Evolutionary conservation across 2,329 filamentous ascomycete species (phyloP).

Genomic region (Aureobasidium sp.): DNA sequence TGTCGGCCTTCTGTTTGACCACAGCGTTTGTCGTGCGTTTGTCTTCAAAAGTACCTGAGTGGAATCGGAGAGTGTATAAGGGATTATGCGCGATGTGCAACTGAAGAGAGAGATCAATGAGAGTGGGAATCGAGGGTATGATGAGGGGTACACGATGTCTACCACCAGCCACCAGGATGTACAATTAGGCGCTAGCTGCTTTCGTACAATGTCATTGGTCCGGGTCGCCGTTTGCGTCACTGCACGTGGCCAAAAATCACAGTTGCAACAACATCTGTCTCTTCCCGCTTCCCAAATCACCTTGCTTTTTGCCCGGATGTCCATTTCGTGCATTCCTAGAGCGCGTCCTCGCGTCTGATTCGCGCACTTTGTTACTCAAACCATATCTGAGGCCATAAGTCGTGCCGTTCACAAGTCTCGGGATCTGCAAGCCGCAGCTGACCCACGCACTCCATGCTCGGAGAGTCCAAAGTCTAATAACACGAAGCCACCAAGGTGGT

Average conservation of each 20-base stretch:
- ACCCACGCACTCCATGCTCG: background rate
- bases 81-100: conserved; percentile 6
- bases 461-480: background rate
- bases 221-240: background rate
- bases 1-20: background rate
- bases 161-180: background rate
- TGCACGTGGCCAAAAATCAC: background rate
- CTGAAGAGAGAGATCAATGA: background rate
- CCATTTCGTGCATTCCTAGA: background rate
- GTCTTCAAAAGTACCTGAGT: conserved; percentile 3
- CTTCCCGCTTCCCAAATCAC: background rate
- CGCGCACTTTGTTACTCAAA: conserved; percentile 5
- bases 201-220: background rate
- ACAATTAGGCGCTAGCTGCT: background rate
- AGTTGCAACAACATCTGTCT: background rate
- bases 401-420: background rate
- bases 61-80: conserved; percentile 4
- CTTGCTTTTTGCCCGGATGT: background rate
- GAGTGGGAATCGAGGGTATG: conserved; percentile 2
- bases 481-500: background rate
- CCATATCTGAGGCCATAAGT: background rate
- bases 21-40: background rate
- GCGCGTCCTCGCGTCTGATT: conserved; percentile 6
- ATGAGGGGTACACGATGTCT: background rate
- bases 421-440: background rate